Conservation (phyloP, 441 rosid species). For the Erodium texanum region DNA sequence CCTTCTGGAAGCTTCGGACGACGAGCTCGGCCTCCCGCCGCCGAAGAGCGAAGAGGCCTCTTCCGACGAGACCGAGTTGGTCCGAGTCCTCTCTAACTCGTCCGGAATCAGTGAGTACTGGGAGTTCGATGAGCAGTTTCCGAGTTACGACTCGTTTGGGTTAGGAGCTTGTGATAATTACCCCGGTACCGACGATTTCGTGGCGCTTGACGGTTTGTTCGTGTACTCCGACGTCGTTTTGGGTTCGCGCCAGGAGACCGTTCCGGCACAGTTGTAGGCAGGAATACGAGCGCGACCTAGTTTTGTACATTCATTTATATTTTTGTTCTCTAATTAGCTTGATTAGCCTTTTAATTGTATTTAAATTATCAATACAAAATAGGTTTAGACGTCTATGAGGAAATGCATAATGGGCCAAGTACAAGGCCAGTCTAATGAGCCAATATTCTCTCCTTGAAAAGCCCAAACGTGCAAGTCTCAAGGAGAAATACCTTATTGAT, state of each 20-base stretch:
- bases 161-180: conserved; percentile 26
- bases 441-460: too few species aligned
- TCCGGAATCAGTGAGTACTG: conserved; percentile 34
- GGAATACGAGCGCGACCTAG: not conserved
- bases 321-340: too few species aligned
- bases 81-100: conserved; percentile 32
- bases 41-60: not conserved
- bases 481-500: too few species aligned
- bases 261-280: conserved; percentile 31
- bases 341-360: too few species aligned
- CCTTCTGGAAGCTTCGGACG: conserved; percentile 75
- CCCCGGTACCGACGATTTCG: conserved; percentile 20
- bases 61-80: conserved; percentile 23
- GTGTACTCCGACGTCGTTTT: conserved; percentile 21
- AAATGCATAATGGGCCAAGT: too few species aligned
- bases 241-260: conserved; percentile 31
- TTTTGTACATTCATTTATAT: not conserved
- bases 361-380: too few species aligned
- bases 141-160: conserved; percentile 38
- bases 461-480: too few species aligned
- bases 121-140: conserved; percentile 41
- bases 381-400: too few species aligned
- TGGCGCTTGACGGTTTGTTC: conserved; percentile 35
- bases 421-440: too few species aligned
- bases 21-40: conserved; percentile 72